Base-by-base conservation (phyloP, 805 yeast species). In the Lipomyces sp. region DNA sequence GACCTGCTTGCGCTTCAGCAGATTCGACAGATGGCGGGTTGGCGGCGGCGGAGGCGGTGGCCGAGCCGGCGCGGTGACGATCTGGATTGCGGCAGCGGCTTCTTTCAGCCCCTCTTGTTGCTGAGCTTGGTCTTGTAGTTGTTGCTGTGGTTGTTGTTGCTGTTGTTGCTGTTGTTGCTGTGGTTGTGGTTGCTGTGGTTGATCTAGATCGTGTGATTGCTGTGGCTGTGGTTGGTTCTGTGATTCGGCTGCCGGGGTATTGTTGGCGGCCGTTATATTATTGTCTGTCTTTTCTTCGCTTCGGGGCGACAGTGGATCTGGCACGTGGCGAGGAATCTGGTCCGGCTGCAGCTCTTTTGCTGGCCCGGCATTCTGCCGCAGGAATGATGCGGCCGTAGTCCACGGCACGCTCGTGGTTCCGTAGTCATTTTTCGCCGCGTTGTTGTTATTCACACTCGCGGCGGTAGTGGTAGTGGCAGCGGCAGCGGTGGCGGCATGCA, bases 1-100 rank as follows among this genome's bases (percentile, higher is more conserved):
- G 11, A 54, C 45, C 34, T 45, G 47, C 29, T 48, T 47, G 19
- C 51, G 51, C 47, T 49, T 59, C 24, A 59, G 46, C 21, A 57
- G 39, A 6, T 46, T 38, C n/a, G 53, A 43, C 8, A 59, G 49
- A 19, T 47, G 46, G 7, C 21, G 23, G 6, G 51, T 57, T 14
- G 53, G 23, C 18, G 58, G 53, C 16, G 41, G 38, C 14, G 44
- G 49, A 7, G 39, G 44, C 11, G 40, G 39, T 21, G 34, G 26
- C 13, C 22, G 24, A 18, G 32, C 41, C 13, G 46, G 40, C 2
- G 8, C 13, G 8, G 18, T 14, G 4, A 18, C 28, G 10, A 37
- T 11, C 28, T 5, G n/a, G 26, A 45, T 7, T 4, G 40, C 39
- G n/a, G 34, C 10, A n/a, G 23, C 33, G 5, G 52, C 39, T 18